Conservation (phyloP, 805 yeast genomes). For the Diddensiella transvaalensis region DNA sequence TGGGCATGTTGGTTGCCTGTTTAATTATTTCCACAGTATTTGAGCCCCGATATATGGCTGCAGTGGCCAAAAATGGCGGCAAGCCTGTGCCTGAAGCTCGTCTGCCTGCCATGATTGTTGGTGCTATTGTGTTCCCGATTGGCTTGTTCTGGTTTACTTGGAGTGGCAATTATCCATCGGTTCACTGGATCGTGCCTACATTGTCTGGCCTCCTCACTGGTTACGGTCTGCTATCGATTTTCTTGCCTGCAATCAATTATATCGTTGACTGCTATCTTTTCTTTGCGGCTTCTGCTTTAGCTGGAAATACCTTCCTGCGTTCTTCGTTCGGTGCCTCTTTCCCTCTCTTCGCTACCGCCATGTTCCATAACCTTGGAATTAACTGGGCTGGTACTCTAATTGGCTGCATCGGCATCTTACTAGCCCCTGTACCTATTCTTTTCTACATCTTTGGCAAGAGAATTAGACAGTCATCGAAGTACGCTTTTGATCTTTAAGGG, state of each 20-base stretch:
- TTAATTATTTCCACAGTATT: slow-evolving; percentile 43
- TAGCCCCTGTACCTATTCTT: slow-evolving; percentile 67
- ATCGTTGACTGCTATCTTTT: slow-evolving; percentile 66
- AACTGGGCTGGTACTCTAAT: slow-evolving; percentile 79
- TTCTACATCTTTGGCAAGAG: slow-evolving; percentile 58
- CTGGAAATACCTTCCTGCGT: slow-evolving; percentile 71
- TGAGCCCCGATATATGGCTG: slow-evolving; percentile 52
- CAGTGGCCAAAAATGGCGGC: slow-evolving; percentile 52
- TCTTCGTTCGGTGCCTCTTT: slow-evolving; percentile 66
- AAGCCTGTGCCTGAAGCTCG: slow-evolving; percentile 79
- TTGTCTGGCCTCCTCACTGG: slow-evolving; percentile 64
- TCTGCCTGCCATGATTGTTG: slow-evolving; percentile 70
- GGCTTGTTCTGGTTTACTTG: slow-evolving; percentile 88
- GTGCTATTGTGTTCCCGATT: slow-evolving; percentile 66
- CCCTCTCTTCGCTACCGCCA: slow-evolving; percentile 68
- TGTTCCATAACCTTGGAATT: slow-evolving; percentile 66
- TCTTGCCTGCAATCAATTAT: slow-evolving; percentile 68
- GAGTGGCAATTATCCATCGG: slow-evolving; percentile 71
- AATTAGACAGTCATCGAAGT: slow-evolving; percentile 57
- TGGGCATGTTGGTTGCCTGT: slow-evolving; percentile 66
- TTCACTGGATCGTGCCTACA: slow-evolving; percentile 81
- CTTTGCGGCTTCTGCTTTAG: slow-evolving; percentile 77
- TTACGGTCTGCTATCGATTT: slow-evolving; percentile 64
- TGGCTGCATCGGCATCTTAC: slow-evolving; percentile 54
- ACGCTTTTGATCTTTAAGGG: slow-evolving; percentile 58